Base-by-base conservation (phyloP, 371 early-diverging fungal species). In the Haplosporangium sp. region DNA sequence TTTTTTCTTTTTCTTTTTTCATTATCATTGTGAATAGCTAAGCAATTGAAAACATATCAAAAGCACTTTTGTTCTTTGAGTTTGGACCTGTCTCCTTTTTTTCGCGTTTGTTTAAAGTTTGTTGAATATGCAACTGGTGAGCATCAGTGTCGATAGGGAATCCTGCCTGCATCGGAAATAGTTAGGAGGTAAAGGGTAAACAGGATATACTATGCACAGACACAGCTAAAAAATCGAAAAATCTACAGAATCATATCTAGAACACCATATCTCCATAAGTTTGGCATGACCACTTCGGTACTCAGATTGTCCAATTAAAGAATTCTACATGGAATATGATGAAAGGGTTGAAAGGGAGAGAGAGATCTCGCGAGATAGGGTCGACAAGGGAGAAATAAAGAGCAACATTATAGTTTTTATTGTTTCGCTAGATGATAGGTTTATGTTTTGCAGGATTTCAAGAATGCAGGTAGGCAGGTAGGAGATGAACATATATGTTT, bases 1-100 rank as follows among this genome's bases (percentile, higher is more conserved):
- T 27, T 27, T 27, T 27, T 27, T 27, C 27, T 27, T 27, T 27
- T 27, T 27, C 27, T 27, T 27, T 27, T 27, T 27, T 27, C 27
- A 17, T 60, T 39, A 60, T 39, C 11, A 17, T 17, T 3, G 39
- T 52, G 6, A 52, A 20, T 52, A 52, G 52, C 42, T 60, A 39
- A 37, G 60, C 60, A n/a, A 60, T 60, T 40, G 40, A 60, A 39
- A 34, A 6, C 55, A 27, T 55, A 57, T 57, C 35, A 57, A 27
- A 4, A 55, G 3, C 3, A 55, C 48, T 48, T 1, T 13, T 37
- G 3, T 10, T 13, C 38, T 39, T 39, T 59, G 37, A 59, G 39
- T 17, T 59, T 20, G 59, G 39, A 2, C 15, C 3, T 10, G 17
- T n/a, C 39, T 59, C 50, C 37, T 63, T 20, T 48, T 63, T 45